Base-by-base conservation (phyloP, 2,329 filamentous ascomycete species). In the Bipolaris sorokiniana region DNA sequence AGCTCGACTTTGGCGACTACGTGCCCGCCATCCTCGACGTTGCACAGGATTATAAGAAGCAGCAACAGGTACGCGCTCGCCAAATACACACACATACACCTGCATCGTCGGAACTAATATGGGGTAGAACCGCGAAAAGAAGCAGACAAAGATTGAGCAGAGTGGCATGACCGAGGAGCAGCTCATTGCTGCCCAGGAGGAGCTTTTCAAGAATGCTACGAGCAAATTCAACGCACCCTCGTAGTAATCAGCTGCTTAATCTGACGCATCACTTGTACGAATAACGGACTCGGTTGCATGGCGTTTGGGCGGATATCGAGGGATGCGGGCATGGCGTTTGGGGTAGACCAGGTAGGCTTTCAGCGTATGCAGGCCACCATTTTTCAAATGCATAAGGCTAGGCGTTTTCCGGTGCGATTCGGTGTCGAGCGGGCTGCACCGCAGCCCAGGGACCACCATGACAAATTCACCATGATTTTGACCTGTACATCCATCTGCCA, bases 141-240 rank as follows among this genome's bases (percentile, higher is more conserved):
- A 97, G 79, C 90, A 93, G 64, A 96, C 93, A 78, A 98, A 98
- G 80, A 92, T 98, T 72, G 94, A 97, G 70, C 90, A 95, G 75
- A 97, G 92, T 74, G 94, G 94, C 51, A 84, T 98, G 80, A 90
- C 90, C 0, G 88, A 96, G 74, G 95, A 97, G 68, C 90, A 99
- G 77, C 83, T 99, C 47, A 86, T 95, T 55, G 85, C 89, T 47
- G 86, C 97, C 71, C 95, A 99, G 75, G 89, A 95, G 76, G 92
- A 96, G 76, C 86, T 97, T 66, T 98, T 99, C 78, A 88, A 90
- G 41, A 88, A 87, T 56, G 93, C 92, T 1, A 88, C 87, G 1
- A 87, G 88, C 63, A 89, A 90, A 68, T 90, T 89, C 76, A 86
- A 87, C 62, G 81, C 81, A 26, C 80, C 80, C 13, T 77, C 80